These are phyloP conservation scores for Rhodamnia argentea DNA, from an alignment of 345 rosid genomes.

Conservation along the genomic window DNA sequence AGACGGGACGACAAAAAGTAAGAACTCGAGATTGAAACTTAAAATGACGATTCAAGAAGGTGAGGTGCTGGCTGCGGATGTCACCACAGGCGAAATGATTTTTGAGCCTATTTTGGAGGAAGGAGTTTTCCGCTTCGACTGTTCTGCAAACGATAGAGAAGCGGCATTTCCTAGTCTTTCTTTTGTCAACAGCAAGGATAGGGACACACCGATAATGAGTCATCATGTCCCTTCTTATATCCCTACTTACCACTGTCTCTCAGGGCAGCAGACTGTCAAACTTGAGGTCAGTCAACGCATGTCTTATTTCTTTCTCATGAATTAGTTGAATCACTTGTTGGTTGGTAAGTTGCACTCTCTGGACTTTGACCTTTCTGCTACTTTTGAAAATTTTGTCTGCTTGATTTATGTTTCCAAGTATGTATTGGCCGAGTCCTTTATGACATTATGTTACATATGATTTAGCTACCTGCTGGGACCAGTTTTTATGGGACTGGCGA, in stretches of 20 bases:
- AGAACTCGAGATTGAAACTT: neutral
- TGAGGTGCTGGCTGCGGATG: conserved; percentile 18
- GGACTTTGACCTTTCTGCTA: neutral
- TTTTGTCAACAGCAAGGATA: conserved; percentile 33
- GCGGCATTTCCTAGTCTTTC: conserved; percentile 67
- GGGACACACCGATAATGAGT: conserved; percentile 40
- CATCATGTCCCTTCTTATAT: conserved; percentile 31
- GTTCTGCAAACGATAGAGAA: conserved; percentile 38
- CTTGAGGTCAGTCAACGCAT: conserved; percentile 34
- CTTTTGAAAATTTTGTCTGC: neutral
- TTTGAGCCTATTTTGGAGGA: conserved; percentile 63
- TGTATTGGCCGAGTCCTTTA: neutral
- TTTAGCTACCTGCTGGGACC: conserved; percentile 72
- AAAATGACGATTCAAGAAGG: conserved; percentile 45
- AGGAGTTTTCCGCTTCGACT: conserved; percentile 74
- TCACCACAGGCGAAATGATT: conserved; percentile 37
- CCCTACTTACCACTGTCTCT: conserved; percentile 35
- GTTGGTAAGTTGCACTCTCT: neutral
- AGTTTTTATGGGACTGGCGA: conserved; percentile 93
- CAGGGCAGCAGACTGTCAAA: conserved; percentile 53
- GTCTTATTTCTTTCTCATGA: neutral
- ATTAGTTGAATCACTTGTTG: neutral
- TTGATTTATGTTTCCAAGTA: neutral
- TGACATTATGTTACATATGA: neutral
- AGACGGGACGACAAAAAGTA: conserved; percentile 4